Evolutionary conservation across 352 stramenopile genomes (phyloP), one percentile per base, ranked within the genome.

Genomic region (Globisporangium rhizosaccharum): DNA sequence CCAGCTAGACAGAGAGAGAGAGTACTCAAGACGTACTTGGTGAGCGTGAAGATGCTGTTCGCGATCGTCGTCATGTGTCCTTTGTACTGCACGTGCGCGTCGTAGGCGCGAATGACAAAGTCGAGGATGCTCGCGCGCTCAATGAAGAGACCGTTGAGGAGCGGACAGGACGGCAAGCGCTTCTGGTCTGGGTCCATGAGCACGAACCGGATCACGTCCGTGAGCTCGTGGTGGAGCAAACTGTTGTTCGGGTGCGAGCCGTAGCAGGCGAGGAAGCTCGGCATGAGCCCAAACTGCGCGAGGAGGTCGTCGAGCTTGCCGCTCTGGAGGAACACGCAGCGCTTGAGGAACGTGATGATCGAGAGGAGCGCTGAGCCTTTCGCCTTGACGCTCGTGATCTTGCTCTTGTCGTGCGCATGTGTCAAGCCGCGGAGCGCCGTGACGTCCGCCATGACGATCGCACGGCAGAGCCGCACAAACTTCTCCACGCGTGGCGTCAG

Each of bases 21-120:
- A 49, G 20, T 18, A 47, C 42, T 12, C 42, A 47, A 47, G 26
- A 79, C 76, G 57, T 85, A 89, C 79, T 87, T 94, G 10, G 80
- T 92, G 28, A 94, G 65, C 17, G 85, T 94, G 67, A 92, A 94
- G 36, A 94, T 89, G 50, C 85, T 94, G 68, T 94, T 94, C 10
- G 85, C 85, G 49, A 94, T 94, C 30, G 83, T 94, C 14, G 85
- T 94, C 73, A 94, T 89, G 58, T 94, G 85, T 0, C 85, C 85
- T 66, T 93, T 94, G 68, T 94, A 94, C 60, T 94, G 79, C 18
- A 90, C 73, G 44, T 88, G 73, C 3, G 76, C 57, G 44, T 91
- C 73, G 56, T 93, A 94, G 11, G 85, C 83, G 23, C 70, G 66
- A 39, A 90, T 92, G 33, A 94, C 83, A 58, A 94, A 92, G 41